Evolutionary conservation across 495 filamentous ascomycete genomes (phyloP).

Genomic region (Gamarada debralockiae): DNA sequence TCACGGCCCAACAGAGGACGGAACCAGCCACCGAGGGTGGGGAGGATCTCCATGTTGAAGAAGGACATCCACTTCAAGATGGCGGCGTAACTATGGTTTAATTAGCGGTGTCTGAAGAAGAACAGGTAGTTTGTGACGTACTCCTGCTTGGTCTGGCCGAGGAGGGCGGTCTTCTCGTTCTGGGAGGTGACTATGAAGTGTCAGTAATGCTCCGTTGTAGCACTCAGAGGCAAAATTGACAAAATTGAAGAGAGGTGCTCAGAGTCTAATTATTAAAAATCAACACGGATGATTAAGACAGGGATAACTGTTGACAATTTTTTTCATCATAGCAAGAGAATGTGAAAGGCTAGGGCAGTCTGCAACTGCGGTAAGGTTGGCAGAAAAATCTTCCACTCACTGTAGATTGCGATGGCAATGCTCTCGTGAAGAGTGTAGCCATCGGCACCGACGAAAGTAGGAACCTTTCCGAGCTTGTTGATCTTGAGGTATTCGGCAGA

Average conservation of each 20-base stretch:
- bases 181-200: conserved; percentile 81
- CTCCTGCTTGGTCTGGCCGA: conserved; percentile 99
- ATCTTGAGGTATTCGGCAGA: conserved; percentile 73
- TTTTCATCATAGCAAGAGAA: conserved; percentile 69
- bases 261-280: conserved; percentile 57
- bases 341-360: background rate
- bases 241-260: conserved; percentile 28
- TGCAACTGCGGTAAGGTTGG: background rate
- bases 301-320: conserved; percentile 90
- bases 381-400: conserved; percentile 54
- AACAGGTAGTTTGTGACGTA: conserved; percentile 35
- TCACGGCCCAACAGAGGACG: conserved; percentile 75
- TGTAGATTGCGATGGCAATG: conserved; percentile 95
- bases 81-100: conserved; percentile 68
- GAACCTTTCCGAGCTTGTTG: conserved; percentile 86
- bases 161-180: conserved; percentile 98
- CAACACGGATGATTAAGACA: conserved; percentile 92
- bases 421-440: conserved; percentile 84
- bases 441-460: conserved; percentile 88
- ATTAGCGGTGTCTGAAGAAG: background rate
- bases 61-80: conserved; percentile 97
- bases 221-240: conserved; percentile 11
- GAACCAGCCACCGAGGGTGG: conserved; percentile 76
- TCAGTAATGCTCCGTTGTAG: conserved; percentile 28
- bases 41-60: conserved; percentile 80